Evolutionary conservation across 2,329 filamentous ascomycete species (phyloP), one percentile per base, ranked within the genome.

Genomic region (Nemania bipapillata): DNA sequence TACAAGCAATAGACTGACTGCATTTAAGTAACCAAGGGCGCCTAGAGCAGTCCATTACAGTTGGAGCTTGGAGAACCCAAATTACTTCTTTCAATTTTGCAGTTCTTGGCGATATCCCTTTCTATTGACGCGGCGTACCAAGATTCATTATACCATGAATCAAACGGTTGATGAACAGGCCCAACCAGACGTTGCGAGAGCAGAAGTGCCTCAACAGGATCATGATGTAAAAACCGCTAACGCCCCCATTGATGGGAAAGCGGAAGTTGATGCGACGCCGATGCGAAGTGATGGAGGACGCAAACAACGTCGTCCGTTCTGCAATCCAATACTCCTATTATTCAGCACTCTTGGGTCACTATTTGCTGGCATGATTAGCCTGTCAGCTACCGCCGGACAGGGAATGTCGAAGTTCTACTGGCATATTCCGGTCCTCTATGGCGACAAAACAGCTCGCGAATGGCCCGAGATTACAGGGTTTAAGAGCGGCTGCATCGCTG

Each of bases 331-430:
- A 12, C 17, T 63, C 24, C 8, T 47, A n/a, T 57, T 66, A 28
- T 47, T 66, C n/a, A 47, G 57, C 42, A 17, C 45, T 32, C 26
- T 66, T 17, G 52, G 50, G 6, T 66, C 64, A 5, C 24, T 66
- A 4, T 63, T 66, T 32, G 58, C 58, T 24, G 57, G 57, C 6
- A 66, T 66, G 42, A 26, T 66, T n/a, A 45, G 42, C 15, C 24
- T 66, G 17, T 65, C 63, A 5, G 63, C 63, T 26, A 35, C 17
- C 28, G 62, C 62, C 9, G 63, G 63, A 12, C 64, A 66, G 24
- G 53, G 64, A 32, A 66, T 66, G 64, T 57, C 64, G 6, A 62
- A 66, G 22, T 61, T 66, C 32, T 66, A 63, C n/a, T 66, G 64
- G 64, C 50, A 66, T 24, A 66, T 66, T 22, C 64, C 64, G 17